phyloP scores from a whole-genome alignment of 23 red algal genomes.

The Gracilariopsis chorda region DNA sequence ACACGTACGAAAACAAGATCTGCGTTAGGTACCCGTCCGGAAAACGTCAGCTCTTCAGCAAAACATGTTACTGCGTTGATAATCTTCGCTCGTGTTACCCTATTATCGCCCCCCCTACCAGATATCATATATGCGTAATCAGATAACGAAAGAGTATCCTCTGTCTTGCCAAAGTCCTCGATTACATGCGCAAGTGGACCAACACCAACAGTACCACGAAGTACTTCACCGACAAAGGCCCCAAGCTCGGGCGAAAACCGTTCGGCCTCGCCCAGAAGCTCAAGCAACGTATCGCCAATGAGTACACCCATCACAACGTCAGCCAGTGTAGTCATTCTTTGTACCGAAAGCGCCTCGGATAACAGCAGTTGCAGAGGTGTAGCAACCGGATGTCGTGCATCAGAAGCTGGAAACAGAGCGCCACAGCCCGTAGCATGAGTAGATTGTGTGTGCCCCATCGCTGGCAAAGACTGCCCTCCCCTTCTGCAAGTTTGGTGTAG shows the following conservation, averaged over 20 bases:
- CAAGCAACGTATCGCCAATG: constrained; percentile 2
- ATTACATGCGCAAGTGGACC: not conserved
- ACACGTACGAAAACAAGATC: constrained; percentile 14
- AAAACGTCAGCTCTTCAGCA: not conserved
- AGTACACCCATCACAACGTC: constrained; percentile 29
- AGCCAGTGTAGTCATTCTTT: not conserved
- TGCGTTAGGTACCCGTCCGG: constrained; percentile 11
- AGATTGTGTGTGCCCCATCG: constrained; percentile 12
- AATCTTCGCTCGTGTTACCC: not conserved
- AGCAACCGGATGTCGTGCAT: constrained; percentile 56
- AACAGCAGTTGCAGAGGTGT: constrained; percentile 45
- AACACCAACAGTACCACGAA: not conserved
- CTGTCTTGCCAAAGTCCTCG: not conserved
- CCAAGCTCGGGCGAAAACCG: constrained; percentile 13
- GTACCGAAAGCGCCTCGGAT: constrained; percentile 22
- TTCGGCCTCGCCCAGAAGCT: not conserved
- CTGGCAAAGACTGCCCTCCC: not conserved
- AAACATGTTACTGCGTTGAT: not conserved
- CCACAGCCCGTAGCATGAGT: constrained; percentile 33
- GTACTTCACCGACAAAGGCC: not conserved
- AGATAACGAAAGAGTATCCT: not conserved
- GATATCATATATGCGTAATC: not conserved
- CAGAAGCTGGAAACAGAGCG: constrained; percentile 59
- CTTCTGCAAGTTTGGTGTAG: not conserved
- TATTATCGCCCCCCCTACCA: not conserved